phyloP scores from a whole-genome alignment of 2,329 filamentous ascomycete species.

The Neofusicoccum ribis region DNA sequence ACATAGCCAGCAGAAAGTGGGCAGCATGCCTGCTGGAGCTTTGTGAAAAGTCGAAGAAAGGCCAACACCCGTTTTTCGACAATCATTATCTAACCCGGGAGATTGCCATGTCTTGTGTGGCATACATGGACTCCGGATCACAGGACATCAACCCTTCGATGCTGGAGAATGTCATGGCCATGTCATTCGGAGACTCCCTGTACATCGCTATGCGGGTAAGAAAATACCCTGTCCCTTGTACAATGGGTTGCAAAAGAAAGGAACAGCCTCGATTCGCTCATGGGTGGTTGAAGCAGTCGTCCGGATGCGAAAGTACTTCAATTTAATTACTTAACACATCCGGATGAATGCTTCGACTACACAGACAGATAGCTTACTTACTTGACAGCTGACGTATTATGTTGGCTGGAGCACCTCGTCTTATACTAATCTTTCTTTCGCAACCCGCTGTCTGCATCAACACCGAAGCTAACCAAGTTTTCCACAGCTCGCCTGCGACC shows the following conservation, averaged over 20 bases:
- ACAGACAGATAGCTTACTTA: too few relatives aligned
- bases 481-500: neutral
- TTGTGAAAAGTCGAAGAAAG: neutral
- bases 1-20: neutral
- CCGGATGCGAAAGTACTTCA: too few relatives aligned
- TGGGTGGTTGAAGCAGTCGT: too few relatives aligned
- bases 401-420: too few relatives aligned
- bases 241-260: too few relatives aligned
- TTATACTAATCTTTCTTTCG: too few relatives aligned
- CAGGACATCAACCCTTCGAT: neutral
- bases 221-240: neutral
- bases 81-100: neutral
- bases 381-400: too few relatives aligned
- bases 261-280: too few relatives aligned
- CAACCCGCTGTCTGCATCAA: too few relatives aligned
- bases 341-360: too few relatives aligned
- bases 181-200: neutral
- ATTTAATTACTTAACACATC: too few relatives aligned
- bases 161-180: neutral
- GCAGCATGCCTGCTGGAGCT: neutral
- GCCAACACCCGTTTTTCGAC: too few relatives aligned
- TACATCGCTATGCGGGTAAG: slow-evolving; percentile 11
- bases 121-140: neutral
- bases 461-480: neutral
- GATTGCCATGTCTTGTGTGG: neutral